These are phyloP conservation scores for Trypanosoma caninum DNA, from an alignment of 208 protist genomes.

Conservation along the genomic window DNA sequence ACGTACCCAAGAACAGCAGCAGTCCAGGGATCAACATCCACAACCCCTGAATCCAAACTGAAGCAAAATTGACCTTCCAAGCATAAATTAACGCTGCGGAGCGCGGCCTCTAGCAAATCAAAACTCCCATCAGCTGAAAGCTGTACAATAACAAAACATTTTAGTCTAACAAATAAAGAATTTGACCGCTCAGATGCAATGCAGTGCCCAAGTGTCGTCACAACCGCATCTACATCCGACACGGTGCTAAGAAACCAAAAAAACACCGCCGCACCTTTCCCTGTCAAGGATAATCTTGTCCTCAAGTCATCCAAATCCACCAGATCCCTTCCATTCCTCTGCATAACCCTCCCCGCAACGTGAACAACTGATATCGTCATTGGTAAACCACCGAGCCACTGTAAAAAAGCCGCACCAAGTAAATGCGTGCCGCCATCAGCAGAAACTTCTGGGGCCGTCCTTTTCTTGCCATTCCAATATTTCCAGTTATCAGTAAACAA, in stretches of 20 bases:
- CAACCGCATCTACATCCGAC: slow-evolving; percentile 3
- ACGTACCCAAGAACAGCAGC: slow-evolving; percentile 52
- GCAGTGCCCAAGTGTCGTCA: neutral
- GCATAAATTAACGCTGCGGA: slow-evolving; percentile 3
- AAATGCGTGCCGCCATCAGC: neutral
- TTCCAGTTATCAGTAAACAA: slow-evolving; percentile 7
- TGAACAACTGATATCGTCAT: neutral
- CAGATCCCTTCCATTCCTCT: neutral
- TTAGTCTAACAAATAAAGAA: neutral
- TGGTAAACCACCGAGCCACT: slow-evolving; percentile 5
- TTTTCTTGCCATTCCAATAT: no score
- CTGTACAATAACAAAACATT: slow-evolving; percentile 19
- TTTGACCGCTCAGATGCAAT: neutral
- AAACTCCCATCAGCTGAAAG: slow-evolving; percentile 19
- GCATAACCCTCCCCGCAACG: neutral
- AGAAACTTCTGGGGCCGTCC: neutral
- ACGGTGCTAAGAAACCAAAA: slow-evolving; percentile 12
- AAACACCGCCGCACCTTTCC: neutral
- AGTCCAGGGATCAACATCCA: slow-evolving; percentile 67
- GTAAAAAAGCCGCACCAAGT: slow-evolving; percentile 3
- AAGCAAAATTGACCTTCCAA: neutral
- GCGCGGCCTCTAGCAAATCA: slow-evolving; percentile 13
- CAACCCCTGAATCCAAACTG: slow-evolving; percentile 37
- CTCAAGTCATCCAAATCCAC: neutral
- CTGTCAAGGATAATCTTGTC: neutral